Evolutionary conservation across 192 early-diverging fungal species (phyloP).

Genomic region (Coemansia sp.): DNA sequence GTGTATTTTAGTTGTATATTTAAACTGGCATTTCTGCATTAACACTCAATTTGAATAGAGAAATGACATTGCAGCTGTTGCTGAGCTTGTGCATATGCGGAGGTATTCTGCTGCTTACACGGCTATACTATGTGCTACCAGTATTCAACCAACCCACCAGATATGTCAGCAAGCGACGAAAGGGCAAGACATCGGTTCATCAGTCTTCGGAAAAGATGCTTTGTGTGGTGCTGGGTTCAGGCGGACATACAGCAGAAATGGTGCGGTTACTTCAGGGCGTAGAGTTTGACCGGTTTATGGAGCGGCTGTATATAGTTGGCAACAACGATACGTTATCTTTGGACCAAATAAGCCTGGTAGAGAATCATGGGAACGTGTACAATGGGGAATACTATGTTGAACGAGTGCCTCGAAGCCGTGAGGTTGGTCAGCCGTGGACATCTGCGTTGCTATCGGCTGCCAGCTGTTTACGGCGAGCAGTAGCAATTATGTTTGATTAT

Average conservation of each 20-base stretch:
- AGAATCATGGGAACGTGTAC: conserved; percentile 7
- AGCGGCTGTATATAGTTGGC: conserved; percentile 72
- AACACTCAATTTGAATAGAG: not conserved
- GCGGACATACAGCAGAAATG: conserved; percentile 96
- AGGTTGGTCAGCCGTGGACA: conserved; percentile 69
- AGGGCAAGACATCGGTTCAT: conserved; percentile 21
- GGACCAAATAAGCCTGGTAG: conserved; percentile 59
- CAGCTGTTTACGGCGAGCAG: conserved; percentile 17
- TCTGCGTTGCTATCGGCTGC: conserved; percentile 58
- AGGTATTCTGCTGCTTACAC: conserved; percentile 7
- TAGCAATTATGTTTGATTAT: conserved; percentile 38
- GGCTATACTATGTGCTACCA: conserved; percentile 43
- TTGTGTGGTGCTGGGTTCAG: conserved; percentile 47
- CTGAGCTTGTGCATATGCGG: conserved; percentile 1
- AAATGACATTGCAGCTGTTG: not conserved
- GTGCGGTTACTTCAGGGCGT: conserved; percentile 64
- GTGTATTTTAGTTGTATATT: too few relatives aligned
- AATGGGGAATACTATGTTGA: conserved; percentile 42
- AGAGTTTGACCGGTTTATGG: conserved; percentile 58
- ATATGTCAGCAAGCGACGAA: conserved; percentile 9
- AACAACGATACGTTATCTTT: conserved; percentile 61
- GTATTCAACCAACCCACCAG: conserved; percentile 13
- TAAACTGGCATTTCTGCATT: too few relatives aligned
- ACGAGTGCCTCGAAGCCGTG: conserved; percentile 68
- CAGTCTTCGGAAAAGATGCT: conserved; percentile 18